phyloP scores from a whole-genome alignment of 495 filamentous ascomycete species.

The Penicillium bovifimosum region DNA sequence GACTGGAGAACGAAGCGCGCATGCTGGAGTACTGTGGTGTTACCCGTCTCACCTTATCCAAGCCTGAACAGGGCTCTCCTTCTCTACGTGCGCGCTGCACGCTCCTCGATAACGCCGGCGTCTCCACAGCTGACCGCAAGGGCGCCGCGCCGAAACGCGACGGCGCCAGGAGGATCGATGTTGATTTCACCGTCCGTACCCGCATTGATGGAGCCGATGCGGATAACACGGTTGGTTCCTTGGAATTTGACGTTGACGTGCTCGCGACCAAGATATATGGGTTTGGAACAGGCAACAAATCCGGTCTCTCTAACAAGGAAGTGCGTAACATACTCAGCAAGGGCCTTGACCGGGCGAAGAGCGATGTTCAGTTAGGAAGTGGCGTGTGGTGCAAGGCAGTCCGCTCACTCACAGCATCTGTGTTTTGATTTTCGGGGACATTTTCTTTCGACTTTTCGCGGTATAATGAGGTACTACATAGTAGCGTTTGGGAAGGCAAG shows the following conservation, averaged over 20 bases:
- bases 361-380: conserved; percentile 26
- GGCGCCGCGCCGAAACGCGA: conserved; percentile 15
- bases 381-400: conserved; percentile 42
- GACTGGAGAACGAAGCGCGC: conserved; percentile 41
- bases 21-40: conserved; percentile 45
- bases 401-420: conserved; percentile 31
- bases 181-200: conserved; percentile 40
- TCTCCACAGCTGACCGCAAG: conserved; percentile 13
- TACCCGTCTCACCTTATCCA: conserved; percentile 35
- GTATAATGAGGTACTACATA: neutral
- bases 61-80: conserved; percentile 21
- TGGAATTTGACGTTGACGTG: conserved; percentile 39
- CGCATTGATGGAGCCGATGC: conserved; percentile 13
- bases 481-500: conserved; percentile 1
- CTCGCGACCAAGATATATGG: conserved; percentile 44
- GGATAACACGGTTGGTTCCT: conserved; percentile 19
- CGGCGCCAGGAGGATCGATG: conserved; percentile 30
- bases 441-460: neutral
- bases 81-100: conserved; percentile 39
- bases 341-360: conserved; percentile 22
- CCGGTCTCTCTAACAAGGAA: conserved; percentile 31
- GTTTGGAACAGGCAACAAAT: conserved; percentile 29
- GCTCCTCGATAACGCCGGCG: conserved; percentile 24
- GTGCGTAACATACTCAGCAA: conserved; percentile 36
- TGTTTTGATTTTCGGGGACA: conserved; percentile 25